Percentiles rank a stretch among this genome's conserved stretches.
These are phyloP conservation scores for Colletotrichum noveboracense DNA, from an alignment of 2,329 filamentous ascomycete species.

Conservation along the genomic window DNA sequence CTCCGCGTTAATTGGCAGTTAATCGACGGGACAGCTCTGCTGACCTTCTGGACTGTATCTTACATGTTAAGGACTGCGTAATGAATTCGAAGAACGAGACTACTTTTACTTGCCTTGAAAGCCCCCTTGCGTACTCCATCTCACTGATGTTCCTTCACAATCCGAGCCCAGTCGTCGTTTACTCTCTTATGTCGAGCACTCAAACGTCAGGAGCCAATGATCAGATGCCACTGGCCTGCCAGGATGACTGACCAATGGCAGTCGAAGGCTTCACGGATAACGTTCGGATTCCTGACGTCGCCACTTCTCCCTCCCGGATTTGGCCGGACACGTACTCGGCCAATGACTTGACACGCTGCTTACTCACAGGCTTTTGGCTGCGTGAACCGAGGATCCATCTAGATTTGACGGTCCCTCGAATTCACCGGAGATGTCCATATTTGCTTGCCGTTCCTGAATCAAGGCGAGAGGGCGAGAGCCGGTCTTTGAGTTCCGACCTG, in stretches of 20 bases:
- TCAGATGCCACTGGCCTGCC: fast-evolving
- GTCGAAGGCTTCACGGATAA: neutral
- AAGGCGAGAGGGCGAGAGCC: neutral
- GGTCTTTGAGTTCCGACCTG: neutral
- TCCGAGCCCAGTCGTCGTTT: neutral
- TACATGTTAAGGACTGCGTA: neutral
- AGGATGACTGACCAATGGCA: neutral
- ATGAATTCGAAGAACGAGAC: neutral
- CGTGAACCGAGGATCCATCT: neutral
- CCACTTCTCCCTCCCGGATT: neutral
- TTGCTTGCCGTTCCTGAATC: neutral
- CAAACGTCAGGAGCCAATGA: neutral
- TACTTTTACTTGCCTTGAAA: neutral
- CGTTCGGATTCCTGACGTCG: neutral
- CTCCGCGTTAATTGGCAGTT: fast-evolving
- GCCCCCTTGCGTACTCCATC: neutral
- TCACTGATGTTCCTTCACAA: fast-evolving
- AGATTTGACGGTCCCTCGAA: neutral
- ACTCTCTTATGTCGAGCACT: neutral
- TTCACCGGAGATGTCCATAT: neutral
- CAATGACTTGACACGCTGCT: neutral
- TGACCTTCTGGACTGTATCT: neutral
- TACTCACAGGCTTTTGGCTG: neutral
- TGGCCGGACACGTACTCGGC: neutral
- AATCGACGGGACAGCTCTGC: fast-evolving